Base-by-base conservation (phyloP, 352 stramenopile genomes). In the Pythium apleroticum region DNA sequence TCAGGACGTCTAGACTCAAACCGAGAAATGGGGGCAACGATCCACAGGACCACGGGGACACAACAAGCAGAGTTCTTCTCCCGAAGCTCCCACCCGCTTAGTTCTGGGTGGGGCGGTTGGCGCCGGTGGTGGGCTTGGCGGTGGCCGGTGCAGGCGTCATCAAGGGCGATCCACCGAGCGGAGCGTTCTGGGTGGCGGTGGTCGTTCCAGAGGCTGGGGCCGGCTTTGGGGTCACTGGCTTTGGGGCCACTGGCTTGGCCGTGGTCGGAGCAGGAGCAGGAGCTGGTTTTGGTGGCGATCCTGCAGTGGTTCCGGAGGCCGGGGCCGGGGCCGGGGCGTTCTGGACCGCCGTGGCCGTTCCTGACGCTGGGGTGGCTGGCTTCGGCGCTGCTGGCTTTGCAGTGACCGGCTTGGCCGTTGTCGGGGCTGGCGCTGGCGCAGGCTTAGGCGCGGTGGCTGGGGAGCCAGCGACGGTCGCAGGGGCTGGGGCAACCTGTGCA, bases 31-130 rank as follows among this genome's bases (percentile, higher is more conserved):
- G 39, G 9, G 35, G 19, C 11, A 20, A 20, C 43, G 43, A 50
- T 50, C 43, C 9, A 50, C 20, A 17, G 43, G 35, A 41, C 19
- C 35, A 41, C 35, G 35, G 15, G 35, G 12, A 15, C 11, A 41
- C 10, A 41, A n/a, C 2, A 1, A 19, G 14, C 35, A 19, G 11
- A 41, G 15, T n/a, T n/a, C n/a, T n/a, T n/a, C n/a, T n/a, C n/a
- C n/a, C n/a, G n/a, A n/a, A n/a, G n/a, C n/a, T n/a, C n/a, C 35
- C 19, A 45, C 43, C 11, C n/a, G n/a, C 52, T 54, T 60, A 66
- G 37, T 49, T 66, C 52, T 66, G 60, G 49, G 15, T 66, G 8
- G 60, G 37, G 39, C 35, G 50, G 12, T 50, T 65, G 60, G 57
- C 46, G 9, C 35, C 22, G 10, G 52, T 48, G 0, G 52, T 59